Evolutionary conservation across 2,329 filamentous ascomycete genomes (phyloP), one percentile per base, ranked within the genome.

Genomic region (Lizonia empirigonia): DNA sequence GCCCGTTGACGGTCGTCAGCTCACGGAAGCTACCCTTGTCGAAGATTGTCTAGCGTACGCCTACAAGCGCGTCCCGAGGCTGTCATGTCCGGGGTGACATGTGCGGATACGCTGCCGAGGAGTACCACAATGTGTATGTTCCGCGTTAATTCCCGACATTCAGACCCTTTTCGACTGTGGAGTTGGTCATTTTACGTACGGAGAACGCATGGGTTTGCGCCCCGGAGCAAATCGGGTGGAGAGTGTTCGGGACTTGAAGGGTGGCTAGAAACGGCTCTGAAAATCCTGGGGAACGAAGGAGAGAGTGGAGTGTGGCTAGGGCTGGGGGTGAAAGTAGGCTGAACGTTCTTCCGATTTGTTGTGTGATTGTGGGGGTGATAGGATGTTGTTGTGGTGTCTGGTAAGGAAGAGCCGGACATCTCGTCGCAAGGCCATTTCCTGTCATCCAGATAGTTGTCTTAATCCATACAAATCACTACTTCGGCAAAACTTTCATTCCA

Each of bases 21-120:
- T 29, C 47, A 51, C 50, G 52, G 55, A 47, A 63, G 56, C 59
- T 55, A 59, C 53, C 62, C 56, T 50, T 61, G 56, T 59, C 51
- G 16, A 45, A 42, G 42, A 47, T 63, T 59, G 55, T 61, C 58
- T 65, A 64, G 59, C 56, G 56, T 50, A 50, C 44, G 35, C 36
- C 37, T 49, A 27, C 34, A 42, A 42, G 42, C 50, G 58, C 54
- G 45, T 59, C 58, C 61, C 61, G 58, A 61, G 62, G 53, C 49
- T 47, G 27, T 47, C 27, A 27, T 30, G 19, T 38, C 44, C 16
- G 33, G 42, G 49, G 49, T 16, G 36, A 30, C 39, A 50, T 44
- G 46, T 38, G 39, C 33, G 46, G 33, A 26, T 52, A 19, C 42
- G 10, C 26, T 47, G 13, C 49, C 37, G 49, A 42, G 42, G n/a